These are phyloP conservation scores for Thalassiosira ordinaria DNA, from an alignment of 352 stramenopile species.

Conservation along the genomic window DNA sequence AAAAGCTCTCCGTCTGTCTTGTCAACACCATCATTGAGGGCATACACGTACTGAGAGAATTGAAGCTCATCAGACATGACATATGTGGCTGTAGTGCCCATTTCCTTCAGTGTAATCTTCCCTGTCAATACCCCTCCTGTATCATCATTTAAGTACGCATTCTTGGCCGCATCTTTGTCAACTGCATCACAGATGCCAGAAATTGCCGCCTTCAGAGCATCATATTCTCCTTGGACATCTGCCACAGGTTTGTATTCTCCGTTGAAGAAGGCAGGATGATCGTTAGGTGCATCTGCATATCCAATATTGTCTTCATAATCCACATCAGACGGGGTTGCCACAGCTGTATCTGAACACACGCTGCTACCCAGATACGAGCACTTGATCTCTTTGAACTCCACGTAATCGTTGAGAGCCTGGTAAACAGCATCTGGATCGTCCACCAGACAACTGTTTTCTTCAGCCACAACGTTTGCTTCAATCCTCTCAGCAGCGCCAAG, in stretches of 20 bases:
- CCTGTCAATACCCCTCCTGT: too few relatives aligned
- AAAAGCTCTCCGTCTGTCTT: conserved; percentile 52
- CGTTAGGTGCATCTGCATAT: conserved; percentile 24
- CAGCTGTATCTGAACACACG: conserved; percentile 35
- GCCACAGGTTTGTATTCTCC: conserved; percentile 61
- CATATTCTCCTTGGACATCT: conserved; percentile 33
- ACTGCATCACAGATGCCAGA: conserved; percentile 61
- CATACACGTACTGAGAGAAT: conserved; percentile 82
- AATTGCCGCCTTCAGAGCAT: conserved; percentile 56
- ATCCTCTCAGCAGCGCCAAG: conserved; percentile 19
- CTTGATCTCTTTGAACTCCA: conserved; percentile 45
- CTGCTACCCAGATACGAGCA: conserved; percentile 53
- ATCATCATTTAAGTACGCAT: conserved; percentile 51
- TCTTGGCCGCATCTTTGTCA: conserved; percentile 27
- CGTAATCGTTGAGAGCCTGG: conserved; percentile 45
- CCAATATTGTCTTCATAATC: conserved; percentile 13
- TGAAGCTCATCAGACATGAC: conserved; percentile 76
- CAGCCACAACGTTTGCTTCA: conserved; percentile 27
- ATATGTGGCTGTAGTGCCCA: conserved; percentile 64
- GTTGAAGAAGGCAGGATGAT: conserved; percentile 27
- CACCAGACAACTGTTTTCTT: neutral
- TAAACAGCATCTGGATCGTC: conserved; percentile 36
- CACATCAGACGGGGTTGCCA: neutral
- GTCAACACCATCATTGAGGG: conserved; percentile 73
- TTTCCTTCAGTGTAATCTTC: conserved; percentile 64